Conservation (phyloP, 2,329 filamentous ascomycete species). For the Aspergillus awamori region DNA sequence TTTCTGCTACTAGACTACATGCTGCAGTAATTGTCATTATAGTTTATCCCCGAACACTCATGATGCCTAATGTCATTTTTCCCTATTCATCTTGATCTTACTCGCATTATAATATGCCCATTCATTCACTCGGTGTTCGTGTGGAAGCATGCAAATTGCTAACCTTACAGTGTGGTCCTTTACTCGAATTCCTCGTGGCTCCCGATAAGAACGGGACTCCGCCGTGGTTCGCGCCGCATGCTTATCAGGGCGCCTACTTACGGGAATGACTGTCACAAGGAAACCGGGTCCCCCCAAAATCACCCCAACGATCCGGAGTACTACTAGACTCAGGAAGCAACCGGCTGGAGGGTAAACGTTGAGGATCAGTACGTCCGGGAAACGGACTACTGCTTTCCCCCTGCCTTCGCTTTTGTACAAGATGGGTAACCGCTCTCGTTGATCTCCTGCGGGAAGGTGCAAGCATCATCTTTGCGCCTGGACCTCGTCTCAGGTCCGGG, state of each 20-base stretch:
- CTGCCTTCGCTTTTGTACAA: background rate
- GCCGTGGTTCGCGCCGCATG: background rate
- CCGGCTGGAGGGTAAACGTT: background rate
- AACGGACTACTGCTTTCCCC: background rate
- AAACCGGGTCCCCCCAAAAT: background rate
- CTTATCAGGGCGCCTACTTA: background rate
- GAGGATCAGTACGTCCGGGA: background rate
- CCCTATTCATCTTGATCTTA: no score
- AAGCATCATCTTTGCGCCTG: conserved; percentile 15
- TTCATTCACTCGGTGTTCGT: no score
- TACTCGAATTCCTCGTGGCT: background rate
- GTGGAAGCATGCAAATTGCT: no score
- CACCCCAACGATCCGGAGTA: background rate
- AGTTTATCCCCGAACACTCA: no score
- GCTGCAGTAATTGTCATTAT: no score
- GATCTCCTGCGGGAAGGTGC: conserved; percentile 11
- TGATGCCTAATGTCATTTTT: no score
- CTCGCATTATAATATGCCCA: no score
- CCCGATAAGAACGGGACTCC: background rate
- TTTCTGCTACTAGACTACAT: no score
- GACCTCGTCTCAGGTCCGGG: conserved; percentile 8
- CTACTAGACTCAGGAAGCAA: no score
- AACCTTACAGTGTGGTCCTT: no score
- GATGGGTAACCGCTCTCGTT: conserved; percentile 8
- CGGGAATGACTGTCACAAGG: background rate